A percentile compares a stretch with the other conserved stretches of the same genome.
phyloP scores from a whole-genome alignment of 1,139 yeast species.

The Nakaseomyces delphensis region DNA sequence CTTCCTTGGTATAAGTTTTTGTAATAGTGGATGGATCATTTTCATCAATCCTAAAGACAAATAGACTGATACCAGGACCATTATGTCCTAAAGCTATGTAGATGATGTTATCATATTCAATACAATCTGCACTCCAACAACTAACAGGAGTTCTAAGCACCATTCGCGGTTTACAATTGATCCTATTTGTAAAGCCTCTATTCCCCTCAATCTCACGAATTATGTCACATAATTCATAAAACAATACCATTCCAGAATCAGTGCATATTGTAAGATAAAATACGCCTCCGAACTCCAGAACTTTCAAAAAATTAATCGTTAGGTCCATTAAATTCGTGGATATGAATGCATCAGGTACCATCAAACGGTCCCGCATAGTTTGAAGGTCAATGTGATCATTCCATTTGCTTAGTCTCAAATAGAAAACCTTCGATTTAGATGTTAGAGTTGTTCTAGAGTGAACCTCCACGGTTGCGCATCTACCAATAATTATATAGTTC shows the following conservation, averaged over 20 bases:
- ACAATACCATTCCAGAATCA: slow-evolving; percentile 11
- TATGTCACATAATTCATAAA: slow-evolving; percentile 11
- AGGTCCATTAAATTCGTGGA: slow-evolving; percentile 4
- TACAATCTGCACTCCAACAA: slow-evolving; percentile 24
- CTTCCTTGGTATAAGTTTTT: slow-evolving; percentile 7
- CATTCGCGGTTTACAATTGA: slow-evolving; percentile 9
- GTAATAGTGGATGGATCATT: not conserved
- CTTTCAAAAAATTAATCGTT: slow-evolving; percentile 15
- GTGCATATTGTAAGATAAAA: slow-evolving; percentile 17
- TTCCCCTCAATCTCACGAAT: slow-evolving; percentile 1
- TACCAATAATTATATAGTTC: slow-evolving; percentile 11
- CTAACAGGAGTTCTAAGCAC: slow-evolving; percentile 15
- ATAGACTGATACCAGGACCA: slow-evolving; percentile 19
- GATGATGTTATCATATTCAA: slow-evolving; percentile 8
- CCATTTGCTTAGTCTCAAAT: slow-evolving; percentile 3
- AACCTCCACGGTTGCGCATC: slow-evolving; percentile 9
- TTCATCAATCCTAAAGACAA: slow-evolving; percentile 10
- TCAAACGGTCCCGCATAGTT: slow-evolving; percentile 1
- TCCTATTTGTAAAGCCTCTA: not conserved
- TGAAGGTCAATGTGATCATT: slow-evolving; percentile 5
- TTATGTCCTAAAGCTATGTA: slow-evolving; percentile 23
- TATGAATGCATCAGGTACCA: slow-evolving; percentile 3
- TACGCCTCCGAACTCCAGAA: slow-evolving; percentile 12
- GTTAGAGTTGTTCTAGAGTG: slow-evolving; percentile 6
- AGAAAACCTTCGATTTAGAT: slow-evolving; percentile 1